Percentiles rank a stretch among this genome's conserved stretches.
phyloP scores from a whole-genome alignment of 2,329 filamentous ascomycete species.

The Podosphaera aphanis region DNA sequence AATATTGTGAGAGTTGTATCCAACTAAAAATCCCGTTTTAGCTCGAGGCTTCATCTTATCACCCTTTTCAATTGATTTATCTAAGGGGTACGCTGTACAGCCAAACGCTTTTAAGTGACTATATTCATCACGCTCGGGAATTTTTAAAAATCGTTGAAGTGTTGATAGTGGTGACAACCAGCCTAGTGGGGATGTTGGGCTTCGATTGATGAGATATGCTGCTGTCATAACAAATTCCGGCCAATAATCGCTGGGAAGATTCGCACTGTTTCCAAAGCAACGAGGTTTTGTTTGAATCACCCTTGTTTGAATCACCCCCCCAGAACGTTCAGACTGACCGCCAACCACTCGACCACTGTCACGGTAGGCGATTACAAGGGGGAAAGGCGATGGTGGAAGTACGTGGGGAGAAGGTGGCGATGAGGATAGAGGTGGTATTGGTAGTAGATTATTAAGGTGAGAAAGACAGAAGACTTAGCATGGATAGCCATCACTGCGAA shows the following conservation, averaged over 20 bases:
- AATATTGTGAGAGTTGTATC: neutral
- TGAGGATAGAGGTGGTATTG: no score
- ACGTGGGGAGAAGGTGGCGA: no score
- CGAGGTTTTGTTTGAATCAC: neutral
- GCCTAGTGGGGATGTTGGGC: neutral
- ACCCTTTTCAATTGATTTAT: neutral
- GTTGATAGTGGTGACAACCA: neutral
- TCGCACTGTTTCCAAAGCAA: neutral
- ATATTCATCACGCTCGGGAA: neutral
- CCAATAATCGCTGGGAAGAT: neutral
- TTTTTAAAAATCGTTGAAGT: neutral
- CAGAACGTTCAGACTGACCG: neutral
- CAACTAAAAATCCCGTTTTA: neutral
- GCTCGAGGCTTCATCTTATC: conserved; percentile 1
- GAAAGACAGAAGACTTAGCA: no score
- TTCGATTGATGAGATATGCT: neutral
- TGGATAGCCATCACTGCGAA: no score
- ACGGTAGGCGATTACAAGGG: no score
- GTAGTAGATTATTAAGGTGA: no score
- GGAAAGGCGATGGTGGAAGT: no score
- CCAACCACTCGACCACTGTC: neutral
- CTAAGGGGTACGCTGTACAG: neutral
- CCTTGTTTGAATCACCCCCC: neutral
- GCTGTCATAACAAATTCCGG: neutral
- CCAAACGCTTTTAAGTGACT: neutral